Base-by-base conservation (phyloP, 345 rosid genomes). In the Gossypium ekmanianum region DNA sequence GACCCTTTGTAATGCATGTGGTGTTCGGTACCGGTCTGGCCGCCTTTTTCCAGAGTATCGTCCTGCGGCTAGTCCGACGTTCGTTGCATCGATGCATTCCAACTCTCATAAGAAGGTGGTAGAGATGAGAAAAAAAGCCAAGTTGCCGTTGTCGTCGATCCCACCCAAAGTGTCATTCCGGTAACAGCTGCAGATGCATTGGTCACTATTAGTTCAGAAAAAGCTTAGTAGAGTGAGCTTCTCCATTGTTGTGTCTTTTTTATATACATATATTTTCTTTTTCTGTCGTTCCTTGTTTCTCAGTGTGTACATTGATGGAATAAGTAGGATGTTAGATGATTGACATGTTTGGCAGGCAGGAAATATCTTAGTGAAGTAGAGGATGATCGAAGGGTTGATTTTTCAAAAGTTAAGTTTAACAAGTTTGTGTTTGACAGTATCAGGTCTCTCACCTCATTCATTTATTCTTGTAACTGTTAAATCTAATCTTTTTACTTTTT, bases 1-100 rank as follows among this genome's bases (percentile, higher is more conserved):
- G 85, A 93, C 97, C 17, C 93, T 93, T 7, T 93, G 98, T 84
- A 93, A 91, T 71, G 98, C 97, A 44, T 93, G 98, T 48, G 98
- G 98, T 24, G 97, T 93, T 56, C 88, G 98, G 9, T 93, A 84
- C 79, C 85, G 97, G 78, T 89, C 95, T 2, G 98, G 97, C 56
- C 92, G 95, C 75, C 95, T 91, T 66, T 77, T 87, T 76, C 95
- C 95, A 0, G 97, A 93, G 77, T 93, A 93, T 81, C 92, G 97
- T 18, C 98, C 98, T 47, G 95, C 94, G 2, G 88, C 91, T 27
- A 93, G 97, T 79, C 98, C 98, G 0, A 91, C 92, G 4, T 93
- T 90, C 62, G 75, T 83, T 75, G 86, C 94, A 8, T 54, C 90
- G 0, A 0, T 84, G 76, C 98, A 94, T 79, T 94, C 97, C 3